phyloP scores from a whole-genome alignment of 257 asterid genomes.

The Leonotis leonurus region DNA sequence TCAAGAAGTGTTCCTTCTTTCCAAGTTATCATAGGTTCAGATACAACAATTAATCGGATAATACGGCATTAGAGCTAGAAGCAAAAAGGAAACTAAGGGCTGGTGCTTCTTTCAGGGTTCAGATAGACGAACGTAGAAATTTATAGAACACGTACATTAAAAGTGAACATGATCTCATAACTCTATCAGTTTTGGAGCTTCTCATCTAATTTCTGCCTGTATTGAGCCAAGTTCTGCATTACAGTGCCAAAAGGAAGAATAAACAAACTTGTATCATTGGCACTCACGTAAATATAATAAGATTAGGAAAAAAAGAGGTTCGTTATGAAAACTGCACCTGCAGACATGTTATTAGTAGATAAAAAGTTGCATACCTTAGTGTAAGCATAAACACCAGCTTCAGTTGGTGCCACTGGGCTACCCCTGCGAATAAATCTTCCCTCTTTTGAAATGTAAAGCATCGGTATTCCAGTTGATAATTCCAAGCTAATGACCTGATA shows the following conservation, averaged over 20 bases:
- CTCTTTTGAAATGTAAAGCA: conserved; percentile 92
- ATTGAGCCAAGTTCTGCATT: conserved; percentile 79
- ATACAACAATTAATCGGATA: conserved; percentile 15
- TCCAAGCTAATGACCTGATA: conserved; percentile 92
- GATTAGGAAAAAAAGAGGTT: not conserved
- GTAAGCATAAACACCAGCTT: conserved; percentile 90
- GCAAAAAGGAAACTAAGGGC: not conserved
- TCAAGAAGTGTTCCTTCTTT: not conserved
- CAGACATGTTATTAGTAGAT: not conserved
- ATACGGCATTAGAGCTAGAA: conserved; percentile 3
- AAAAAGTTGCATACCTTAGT: conserved; percentile 58
- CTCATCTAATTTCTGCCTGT: conserved; percentile 83
- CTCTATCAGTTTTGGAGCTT: conserved; percentile 36
- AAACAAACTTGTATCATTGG: not conserved
- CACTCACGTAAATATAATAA: not conserved
- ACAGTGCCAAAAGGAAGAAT: not conserved
- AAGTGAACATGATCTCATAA: not conserved
- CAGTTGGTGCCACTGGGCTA: conserved; percentile 91
- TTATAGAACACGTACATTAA: no score
- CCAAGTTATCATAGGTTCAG: conserved; percentile 7
- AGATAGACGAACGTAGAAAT: no score
- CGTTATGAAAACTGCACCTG: not conserved
- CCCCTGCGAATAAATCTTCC: conserved; percentile 86
- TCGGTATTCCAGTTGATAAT: conserved; percentile 90
- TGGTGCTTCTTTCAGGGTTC: not conserved